Conservation (phyloP, 495 filamentous ascomycete genomes). For the Penicillium subrubescens region DNA sequence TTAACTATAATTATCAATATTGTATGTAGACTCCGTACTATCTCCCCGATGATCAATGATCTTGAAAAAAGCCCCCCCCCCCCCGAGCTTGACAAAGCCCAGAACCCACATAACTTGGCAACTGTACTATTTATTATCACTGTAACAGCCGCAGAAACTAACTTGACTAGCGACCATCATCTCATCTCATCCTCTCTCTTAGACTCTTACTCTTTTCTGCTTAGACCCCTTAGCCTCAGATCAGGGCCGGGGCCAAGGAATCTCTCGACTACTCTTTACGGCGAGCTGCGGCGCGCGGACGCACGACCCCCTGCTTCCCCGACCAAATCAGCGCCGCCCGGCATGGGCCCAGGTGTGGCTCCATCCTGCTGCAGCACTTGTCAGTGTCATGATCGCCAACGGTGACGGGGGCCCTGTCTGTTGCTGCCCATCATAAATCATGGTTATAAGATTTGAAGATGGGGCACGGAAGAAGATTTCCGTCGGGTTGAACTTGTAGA, state of each 20-base stretch:
- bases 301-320: constrained; percentile 43
- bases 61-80: neutral
- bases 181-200: neutral
- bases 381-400: constrained; percentile 31
- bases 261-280: constrained; percentile 42
- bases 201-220: too few relatives aligned
- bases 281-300: constrained; percentile 44
- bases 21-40: too few relatives aligned
- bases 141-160: neutral
- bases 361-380: constrained; percentile 23
- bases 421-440: constrained; percentile 7
- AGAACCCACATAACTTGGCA: neutral
- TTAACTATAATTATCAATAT: neutral
- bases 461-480: neutral
- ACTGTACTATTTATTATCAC: neutral
- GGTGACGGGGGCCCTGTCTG: neutral
- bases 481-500: neutral
- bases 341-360: constrained; percentile 12
- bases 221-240: constrained; percentile 3
- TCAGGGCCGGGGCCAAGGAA: constrained; percentile 26
- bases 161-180: neutral
- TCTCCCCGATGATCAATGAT: neutral
- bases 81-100: neutral
- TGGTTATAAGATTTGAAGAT: neutral
- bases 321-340: constrained; percentile 35